These are phyloP conservation scores for Camellia japonica DNA, from an alignment of 148 eudicot genomes.

Conservation along the genomic window DNA sequence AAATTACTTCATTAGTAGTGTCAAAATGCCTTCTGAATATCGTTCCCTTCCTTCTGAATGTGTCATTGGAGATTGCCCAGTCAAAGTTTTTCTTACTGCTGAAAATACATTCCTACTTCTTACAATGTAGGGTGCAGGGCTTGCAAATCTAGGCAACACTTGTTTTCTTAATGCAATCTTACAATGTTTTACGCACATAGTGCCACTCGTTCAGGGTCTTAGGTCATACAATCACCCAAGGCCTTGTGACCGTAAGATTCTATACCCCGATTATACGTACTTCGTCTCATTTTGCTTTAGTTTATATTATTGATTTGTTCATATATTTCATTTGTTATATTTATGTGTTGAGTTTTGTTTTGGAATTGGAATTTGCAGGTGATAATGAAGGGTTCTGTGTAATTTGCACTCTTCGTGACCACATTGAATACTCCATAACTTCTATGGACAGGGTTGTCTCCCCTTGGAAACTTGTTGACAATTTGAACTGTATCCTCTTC, in stretches of 20 bases:
- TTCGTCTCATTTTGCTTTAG: neutral
- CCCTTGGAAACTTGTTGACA: conserved; percentile 59
- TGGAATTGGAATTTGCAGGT: conserved; percentile 41
- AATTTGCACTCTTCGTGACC: conserved; percentile 56
- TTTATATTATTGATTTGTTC: neutral
- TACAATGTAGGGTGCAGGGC: conserved; percentile 58
- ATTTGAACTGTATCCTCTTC: conserved; percentile 71
- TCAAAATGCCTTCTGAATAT: neutral
- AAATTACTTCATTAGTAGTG: neutral
- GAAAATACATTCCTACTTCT: too few relatives aligned
- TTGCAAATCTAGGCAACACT: conserved; percentile 62
- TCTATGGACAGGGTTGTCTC: conserved; percentile 29
- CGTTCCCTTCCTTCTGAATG: neutral
- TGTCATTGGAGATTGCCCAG: neutral
- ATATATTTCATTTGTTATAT: neutral
- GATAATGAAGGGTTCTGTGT: conserved; percentile 49
- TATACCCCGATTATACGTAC: neutral
- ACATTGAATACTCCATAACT: conserved; percentile 41
- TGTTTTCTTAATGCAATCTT: conserved; percentile 69
- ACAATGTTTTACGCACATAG: conserved; percentile 85
- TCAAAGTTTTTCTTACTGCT: neutral
- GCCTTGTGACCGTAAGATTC: conserved; percentile 51
- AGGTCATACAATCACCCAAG: conserved; percentile 32
- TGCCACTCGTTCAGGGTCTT: conserved; percentile 66
- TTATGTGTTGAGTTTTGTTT: neutral